Evolutionary conservation across 192 early-diverging fungal species (phyloP).

Genomic region (Funneliformis geosporum): DNA sequence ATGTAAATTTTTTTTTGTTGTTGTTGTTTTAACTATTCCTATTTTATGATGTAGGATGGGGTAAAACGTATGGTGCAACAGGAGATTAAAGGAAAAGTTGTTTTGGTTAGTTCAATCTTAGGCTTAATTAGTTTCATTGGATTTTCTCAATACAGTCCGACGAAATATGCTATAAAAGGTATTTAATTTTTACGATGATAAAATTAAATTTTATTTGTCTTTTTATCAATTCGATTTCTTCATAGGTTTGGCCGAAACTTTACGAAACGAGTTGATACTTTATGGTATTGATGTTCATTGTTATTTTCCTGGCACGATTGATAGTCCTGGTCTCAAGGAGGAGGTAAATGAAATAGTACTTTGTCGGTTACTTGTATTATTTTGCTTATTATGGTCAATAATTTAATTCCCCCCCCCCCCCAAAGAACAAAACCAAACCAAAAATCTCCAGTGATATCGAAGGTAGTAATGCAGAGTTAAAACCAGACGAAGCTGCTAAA

Average conservation of each 20-base stretch:
- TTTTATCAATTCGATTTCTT: background rate
- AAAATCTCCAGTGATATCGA: slow-evolving; percentile 69
- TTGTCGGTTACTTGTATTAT: background rate
- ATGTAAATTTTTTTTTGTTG: background rate
- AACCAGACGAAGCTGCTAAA: slow-evolving; percentile 61
- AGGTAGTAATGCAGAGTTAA: slow-evolving; percentile 59
- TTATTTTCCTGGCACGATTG: slow-evolving; percentile 72
- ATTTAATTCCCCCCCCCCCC: no score
- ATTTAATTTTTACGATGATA: background rate
- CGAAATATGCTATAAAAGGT: slow-evolving; percentile 73
- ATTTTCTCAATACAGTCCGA: slow-evolving; percentile 64
- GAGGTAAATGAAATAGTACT: slow-evolving; percentile 48
- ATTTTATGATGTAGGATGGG: slow-evolving; percentile 47
- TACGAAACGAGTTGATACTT: slow-evolving; percentile 64
- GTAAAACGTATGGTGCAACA: slow-evolving; percentile 61
- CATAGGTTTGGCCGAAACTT: slow-evolving; percentile 62
- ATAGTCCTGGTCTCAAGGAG: slow-evolving; percentile 65
- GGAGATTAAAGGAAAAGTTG: slow-evolving; percentile 60
- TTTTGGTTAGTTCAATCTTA: slow-evolving; percentile 67
- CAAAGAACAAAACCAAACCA: slow-evolving; percentile 76
- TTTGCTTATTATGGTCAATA: no score
- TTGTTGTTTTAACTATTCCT: background rate
- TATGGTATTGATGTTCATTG: slow-evolving; percentile 68
- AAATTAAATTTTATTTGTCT: background rate
- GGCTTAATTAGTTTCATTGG: slow-evolving; percentile 72